Percentiles rank a stretch among this genome's conserved stretches.
Evolutionary conservation across 2,329 filamentous ascomycete genomes (phyloP).

Genomic region (Neonectria magnoliae): DNA sequence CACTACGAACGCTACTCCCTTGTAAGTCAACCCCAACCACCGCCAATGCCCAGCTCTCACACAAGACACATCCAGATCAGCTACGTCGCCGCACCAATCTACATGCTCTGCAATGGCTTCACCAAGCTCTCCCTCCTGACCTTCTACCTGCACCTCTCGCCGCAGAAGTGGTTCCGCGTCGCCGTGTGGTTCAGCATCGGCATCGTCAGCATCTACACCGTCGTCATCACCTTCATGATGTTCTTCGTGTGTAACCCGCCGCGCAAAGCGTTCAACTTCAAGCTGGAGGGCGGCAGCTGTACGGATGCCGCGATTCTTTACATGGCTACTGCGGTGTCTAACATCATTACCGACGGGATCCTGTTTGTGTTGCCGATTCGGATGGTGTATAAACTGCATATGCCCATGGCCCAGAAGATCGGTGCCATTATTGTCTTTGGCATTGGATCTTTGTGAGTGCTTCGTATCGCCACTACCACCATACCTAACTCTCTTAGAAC

Average conservation of each 20-base stretch:
- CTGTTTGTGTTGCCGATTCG: slow-evolving; percentile 58
- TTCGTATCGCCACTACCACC: slow-evolving; percentile 35
- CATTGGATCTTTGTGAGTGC: slow-evolving; percentile 47
- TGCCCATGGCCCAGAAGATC: slow-evolving; percentile 57
- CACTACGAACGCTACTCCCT: slow-evolving; percentile 33
- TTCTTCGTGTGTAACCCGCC: slow-evolving; percentile 39
- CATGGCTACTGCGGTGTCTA: slow-evolving; percentile 58
- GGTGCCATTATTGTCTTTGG: slow-evolving; percentile 56
- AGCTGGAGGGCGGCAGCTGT: slow-evolving; percentile 47
- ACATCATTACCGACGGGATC: slow-evolving; percentile 58
- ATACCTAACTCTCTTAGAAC: slow-evolving; percentile 34
- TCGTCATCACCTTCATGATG: slow-evolving; percentile 38
- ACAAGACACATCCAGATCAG: slow-evolving; percentile 13
- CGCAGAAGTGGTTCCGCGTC: slow-evolving; percentile 45
- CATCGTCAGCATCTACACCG: slow-evolving; percentile 46
- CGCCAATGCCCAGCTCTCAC: not conserved
- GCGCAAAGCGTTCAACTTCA: slow-evolving; percentile 37
- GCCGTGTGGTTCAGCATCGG: slow-evolving; percentile 43
- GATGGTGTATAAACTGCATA: slow-evolving; percentile 54
- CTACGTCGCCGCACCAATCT: slow-evolving; percentile 44
- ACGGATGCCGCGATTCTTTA: slow-evolving; percentile 58
- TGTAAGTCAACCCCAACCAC: slow-evolving; percentile 14
- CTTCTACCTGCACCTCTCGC: slow-evolving; percentile 51
- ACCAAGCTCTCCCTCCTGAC: slow-evolving; percentile 50
- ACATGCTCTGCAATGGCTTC: slow-evolving; percentile 48